Conservation (phyloP, 805 yeast species). For the Ogataea chonburiensis region DNA sequence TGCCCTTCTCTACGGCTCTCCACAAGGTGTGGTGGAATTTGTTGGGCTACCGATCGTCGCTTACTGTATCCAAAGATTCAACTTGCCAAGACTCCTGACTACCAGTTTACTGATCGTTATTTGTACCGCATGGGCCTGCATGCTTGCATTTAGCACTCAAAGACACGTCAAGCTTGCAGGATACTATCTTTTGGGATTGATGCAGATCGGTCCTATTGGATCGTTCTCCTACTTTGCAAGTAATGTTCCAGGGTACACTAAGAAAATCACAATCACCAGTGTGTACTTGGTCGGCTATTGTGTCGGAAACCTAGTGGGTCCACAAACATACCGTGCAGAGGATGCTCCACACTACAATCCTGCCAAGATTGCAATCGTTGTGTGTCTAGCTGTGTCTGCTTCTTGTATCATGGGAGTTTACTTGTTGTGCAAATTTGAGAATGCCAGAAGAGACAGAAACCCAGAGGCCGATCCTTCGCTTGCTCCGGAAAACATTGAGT, state of each 20-base stretch:
- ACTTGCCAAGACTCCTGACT: slow-evolving; percentile 32
- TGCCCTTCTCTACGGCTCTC: slow-evolving; percentile 36
- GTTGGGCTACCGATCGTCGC: slow-evolving; percentile 29
- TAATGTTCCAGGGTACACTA: slow-evolving; percentile 68
- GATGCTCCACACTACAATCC: slow-evolving; percentile 47
- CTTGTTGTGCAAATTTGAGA: slow-evolving; percentile 36
- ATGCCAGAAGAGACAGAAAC: slow-evolving; percentile 41
- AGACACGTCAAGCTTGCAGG: slow-evolving; percentile 31
- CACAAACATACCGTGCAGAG: slow-evolving; percentile 59
- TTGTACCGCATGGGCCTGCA: slow-evolving; percentile 27
- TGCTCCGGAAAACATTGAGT: slow-evolving; percentile 26
- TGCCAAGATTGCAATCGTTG: slow-evolving; percentile 42
- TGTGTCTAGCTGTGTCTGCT: slow-evolving; percentile 37
- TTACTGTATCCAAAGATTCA: slow-evolving; percentile 22
- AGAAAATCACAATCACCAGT: slow-evolving; percentile 56
- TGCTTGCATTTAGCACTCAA: slow-evolving; percentile 29
- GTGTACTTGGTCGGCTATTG: slow-evolving; percentile 60
- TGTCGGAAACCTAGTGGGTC: slow-evolving; percentile 65
- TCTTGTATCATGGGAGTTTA: slow-evolving; percentile 10
- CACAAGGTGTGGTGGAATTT: slow-evolving; percentile 38
- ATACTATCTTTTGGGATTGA: slow-evolving; percentile 19
- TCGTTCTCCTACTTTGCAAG: slow-evolving; percentile 21
- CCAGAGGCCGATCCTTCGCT: slow-evolving; percentile 22
- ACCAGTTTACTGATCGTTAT: slow-evolving; percentile 25
- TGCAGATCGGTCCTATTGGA: slow-evolving; percentile 23